These are phyloP conservation scores for Pseudodiploospora longispora DNA, from an alignment of 2,329 filamentous ascomycete genomes.

Conservation along the genomic window DNA sequence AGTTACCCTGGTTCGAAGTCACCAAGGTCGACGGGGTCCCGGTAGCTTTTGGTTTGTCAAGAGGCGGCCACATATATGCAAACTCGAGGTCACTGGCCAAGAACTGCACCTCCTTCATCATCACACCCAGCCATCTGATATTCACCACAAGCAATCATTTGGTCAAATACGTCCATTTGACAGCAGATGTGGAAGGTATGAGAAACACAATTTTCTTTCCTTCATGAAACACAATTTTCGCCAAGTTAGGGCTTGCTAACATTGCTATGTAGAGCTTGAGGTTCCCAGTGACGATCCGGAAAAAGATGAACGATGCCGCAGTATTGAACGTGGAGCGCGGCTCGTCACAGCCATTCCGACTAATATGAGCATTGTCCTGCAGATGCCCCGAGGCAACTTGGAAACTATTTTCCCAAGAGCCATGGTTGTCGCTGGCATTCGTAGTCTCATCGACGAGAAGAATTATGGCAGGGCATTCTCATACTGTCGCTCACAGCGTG, in stretches of 20 bases:
- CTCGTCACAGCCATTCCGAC: conserved; percentile 86
- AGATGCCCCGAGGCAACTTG: conserved; percentile 93
- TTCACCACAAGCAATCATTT: conserved; percentile 90
- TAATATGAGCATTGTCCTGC: conserved; percentile 75
- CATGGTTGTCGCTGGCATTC: conserved; percentile 84
- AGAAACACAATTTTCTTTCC: not conserved
- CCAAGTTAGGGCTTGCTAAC: conserved; percentile 12
- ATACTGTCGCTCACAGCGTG: conserved; percentile 83
- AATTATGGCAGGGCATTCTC: conserved; percentile 80
- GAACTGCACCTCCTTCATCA: conserved; percentile 85
- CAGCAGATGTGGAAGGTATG: conserved; percentile 53
- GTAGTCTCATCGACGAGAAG: conserved; percentile 68
- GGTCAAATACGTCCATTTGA: conserved; percentile 85
- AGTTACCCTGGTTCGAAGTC: conserved; percentile 47
- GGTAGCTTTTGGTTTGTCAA: conserved; percentile 57
- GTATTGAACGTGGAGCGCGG: conserved; percentile 79
- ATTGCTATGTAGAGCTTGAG: conserved; percentile 55
- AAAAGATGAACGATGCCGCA: conserved; percentile 83
- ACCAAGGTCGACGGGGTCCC: conserved; percentile 33
- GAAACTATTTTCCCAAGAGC: conserved; percentile 93
- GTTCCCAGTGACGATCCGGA: conserved; percentile 84
- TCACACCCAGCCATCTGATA: conserved; percentile 75
- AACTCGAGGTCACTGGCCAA: conserved; percentile 66
- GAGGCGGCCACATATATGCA: conserved; percentile 70
- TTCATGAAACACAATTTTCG: not conserved